Evolutionary conservation across 805 yeast species (phyloP).

Genomic region (Wickerhamomyces sydowiorum): DNA sequence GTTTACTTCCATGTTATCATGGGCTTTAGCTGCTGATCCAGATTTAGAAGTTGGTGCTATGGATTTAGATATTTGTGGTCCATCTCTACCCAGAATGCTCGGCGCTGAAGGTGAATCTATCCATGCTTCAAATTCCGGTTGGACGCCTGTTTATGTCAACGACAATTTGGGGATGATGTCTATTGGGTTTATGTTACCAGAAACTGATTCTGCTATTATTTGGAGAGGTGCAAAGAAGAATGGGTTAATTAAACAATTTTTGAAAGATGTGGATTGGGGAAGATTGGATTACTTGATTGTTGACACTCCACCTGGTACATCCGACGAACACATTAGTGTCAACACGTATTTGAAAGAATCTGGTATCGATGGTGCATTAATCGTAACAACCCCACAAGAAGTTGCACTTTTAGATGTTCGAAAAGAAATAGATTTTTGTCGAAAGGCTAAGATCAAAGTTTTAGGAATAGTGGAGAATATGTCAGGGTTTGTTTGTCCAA

Average conservation of each 20-base stretch:
- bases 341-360: constrained; percentile 82
- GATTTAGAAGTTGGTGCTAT: constrained; percentile 84
- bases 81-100: constrained; percentile 90
- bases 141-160: constrained; percentile 95
- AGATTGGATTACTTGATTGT: constrained; percentile 76
- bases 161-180: constrained; percentile 96
- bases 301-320: constrained; percentile 98
- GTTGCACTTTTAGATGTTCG: constrained; percentile 93
- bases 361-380: constrained; percentile 91
- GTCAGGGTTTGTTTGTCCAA: constrained; percentile 98
- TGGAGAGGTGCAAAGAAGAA: constrained; percentile 98
- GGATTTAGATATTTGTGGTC: constrained; percentile 98
- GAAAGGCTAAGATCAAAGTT: constrained; percentile 80
- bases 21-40: constrained; percentile 80
- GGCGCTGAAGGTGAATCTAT: constrained; percentile 85
- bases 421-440: constrained; percentile 92
- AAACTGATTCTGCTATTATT: constrained; percentile 86
- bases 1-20: constrained; percentile 89
- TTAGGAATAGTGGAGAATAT: constrained; percentile 94
- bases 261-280: constrained; percentile 96
- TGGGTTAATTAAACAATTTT: constrained; percentile 85
- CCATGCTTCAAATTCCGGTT: constrained; percentile 87
- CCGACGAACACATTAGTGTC: constrained; percentile 93
- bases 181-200: constrained; percentile 91
- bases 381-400: constrained; percentile 97